These are phyloP conservation scores for Hypseocharis bilobata DNA, from an alignment of 441 rosid genomes.

Conservation along the genomic window DNA sequence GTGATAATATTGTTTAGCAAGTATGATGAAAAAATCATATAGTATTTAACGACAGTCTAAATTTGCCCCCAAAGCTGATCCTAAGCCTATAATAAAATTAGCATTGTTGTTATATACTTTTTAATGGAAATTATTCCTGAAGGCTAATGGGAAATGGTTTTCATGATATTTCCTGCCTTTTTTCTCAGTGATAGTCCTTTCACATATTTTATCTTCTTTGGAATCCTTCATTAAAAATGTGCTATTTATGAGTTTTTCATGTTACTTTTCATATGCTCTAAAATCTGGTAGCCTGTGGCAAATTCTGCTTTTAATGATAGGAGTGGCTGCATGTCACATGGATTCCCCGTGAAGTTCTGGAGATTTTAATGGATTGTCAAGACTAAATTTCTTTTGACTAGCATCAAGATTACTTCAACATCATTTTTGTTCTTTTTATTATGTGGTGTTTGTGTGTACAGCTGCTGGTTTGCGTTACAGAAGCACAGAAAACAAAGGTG, in stretches of 20 bases:
- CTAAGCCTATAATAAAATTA: neutral
- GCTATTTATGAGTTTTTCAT: too few relatives aligned
- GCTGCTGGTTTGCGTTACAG: constrained; percentile 63
- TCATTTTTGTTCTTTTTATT: neutral
- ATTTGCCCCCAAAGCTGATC: neutral
- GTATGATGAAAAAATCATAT: neutral
- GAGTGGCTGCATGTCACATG: neutral
- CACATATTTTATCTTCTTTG: neutral
- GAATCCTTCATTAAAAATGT: too few relatives aligned
- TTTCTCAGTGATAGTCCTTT: neutral
- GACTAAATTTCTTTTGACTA: too few relatives aligned
- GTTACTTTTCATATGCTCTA: too few relatives aligned
- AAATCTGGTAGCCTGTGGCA: neutral
- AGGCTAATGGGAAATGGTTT: neutral
- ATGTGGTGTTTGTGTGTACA: constrained; percentile 19
- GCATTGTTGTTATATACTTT: neutral
- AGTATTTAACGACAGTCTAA: neutral
- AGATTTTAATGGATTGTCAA: too few relatives aligned
- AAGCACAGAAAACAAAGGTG: constrained; percentile 54
- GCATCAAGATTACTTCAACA: neutral
- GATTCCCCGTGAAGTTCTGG: too few relatives aligned
- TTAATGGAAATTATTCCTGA: neutral
- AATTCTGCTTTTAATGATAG: too few relatives aligned
- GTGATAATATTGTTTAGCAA: neutral
- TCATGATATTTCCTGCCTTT: neutral